Conservation (phyloP, 208 protist species). For the Leishmania major region DNA sequence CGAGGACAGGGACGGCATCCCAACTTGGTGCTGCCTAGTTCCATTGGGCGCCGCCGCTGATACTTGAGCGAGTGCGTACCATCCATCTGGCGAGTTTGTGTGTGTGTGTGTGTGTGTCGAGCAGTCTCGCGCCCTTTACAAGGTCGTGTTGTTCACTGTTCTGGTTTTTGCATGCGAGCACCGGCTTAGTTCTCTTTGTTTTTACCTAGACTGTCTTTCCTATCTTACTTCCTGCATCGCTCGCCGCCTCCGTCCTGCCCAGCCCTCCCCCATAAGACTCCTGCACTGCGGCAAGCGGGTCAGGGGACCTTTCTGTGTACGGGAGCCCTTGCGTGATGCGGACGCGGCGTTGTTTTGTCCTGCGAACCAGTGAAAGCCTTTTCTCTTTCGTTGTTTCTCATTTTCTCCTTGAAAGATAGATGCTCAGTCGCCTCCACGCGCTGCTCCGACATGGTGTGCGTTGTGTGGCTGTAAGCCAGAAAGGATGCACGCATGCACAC, state of each 20-base stretch:
- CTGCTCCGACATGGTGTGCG: too few species aligned
- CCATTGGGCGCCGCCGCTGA: slow-evolving; percentile 70
- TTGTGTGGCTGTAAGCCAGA: not conserved
- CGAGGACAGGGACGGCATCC: slow-evolving; percentile 44
- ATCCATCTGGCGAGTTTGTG: not conserved
- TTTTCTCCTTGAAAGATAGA: not conserved
- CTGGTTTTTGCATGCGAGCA: not conserved
- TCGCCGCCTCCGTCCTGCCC: not conserved
- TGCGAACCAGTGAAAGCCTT: not conserved
- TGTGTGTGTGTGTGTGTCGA: not conserved
- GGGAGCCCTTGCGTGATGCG: not conserved
- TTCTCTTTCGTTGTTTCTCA: not conserved
- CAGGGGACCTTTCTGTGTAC: not conserved
- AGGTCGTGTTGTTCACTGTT: not conserved
- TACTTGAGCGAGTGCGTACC: not conserved
- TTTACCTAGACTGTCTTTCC: not conserved
- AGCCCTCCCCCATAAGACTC: not conserved
- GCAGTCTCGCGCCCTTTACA: not conserved
- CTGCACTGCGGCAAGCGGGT: not conserved
- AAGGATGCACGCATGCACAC: not conserved
- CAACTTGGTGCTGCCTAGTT: slow-evolving; percentile 66
- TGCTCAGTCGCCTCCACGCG: not conserved
- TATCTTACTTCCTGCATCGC: not conserved
- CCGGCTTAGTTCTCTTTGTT: not conserved
- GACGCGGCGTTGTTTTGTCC: not conserved